These are phyloP conservation scores for Globisporangium nodosum DNA, from an alignment of 352 stramenopile species.

Conservation along the genomic window DNA sequence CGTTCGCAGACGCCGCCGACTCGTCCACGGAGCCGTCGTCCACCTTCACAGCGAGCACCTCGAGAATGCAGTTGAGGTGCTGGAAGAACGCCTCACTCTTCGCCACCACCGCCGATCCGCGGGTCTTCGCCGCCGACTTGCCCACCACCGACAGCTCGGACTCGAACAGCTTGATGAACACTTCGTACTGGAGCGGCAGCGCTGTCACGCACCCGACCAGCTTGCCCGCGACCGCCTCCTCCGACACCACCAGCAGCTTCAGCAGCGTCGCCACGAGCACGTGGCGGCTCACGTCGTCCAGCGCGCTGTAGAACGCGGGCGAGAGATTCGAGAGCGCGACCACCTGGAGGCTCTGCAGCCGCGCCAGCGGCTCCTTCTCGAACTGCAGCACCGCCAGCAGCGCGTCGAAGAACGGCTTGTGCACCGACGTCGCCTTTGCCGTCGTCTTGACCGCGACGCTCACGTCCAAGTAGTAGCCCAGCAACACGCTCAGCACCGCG, in stretches of 20 bases:
- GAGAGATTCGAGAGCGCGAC: conserved; percentile 36
- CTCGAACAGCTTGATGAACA: conserved; percentile 50
- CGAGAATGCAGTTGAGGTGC: conserved; percentile 67
- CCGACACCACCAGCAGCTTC: conserved; percentile 48
- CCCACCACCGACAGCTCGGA: conserved; percentile 24
- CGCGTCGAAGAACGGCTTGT: conserved; percentile 56
- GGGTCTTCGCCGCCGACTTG: not conserved
- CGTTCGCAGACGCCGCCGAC: conserved; percentile 19
- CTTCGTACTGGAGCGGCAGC: conserved; percentile 42
- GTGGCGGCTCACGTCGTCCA: conserved; percentile 50
- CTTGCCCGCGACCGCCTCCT: conserved; percentile 52
- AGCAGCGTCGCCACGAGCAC: conserved; percentile 43
- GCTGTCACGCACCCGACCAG: conserved; percentile 46
- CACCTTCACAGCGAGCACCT: conserved; percentile 71
- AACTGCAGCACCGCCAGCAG: conserved; percentile 39
- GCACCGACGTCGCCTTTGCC: conserved; percentile 23
- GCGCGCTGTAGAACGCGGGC: conserved; percentile 28
- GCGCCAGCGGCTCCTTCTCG: conserved; percentile 24
- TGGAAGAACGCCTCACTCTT: conserved; percentile 23
- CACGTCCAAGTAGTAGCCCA: conserved; percentile 49
- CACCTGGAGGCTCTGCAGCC: conserved; percentile 38
- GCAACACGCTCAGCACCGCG: conserved; percentile 41
- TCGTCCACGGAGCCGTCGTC: conserved; percentile 25
- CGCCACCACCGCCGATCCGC: not conserved
- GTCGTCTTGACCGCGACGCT: conserved; percentile 21